Evolutionary conservation across 2,329 filamentous ascomycete species (phyloP), one percentile per base, ranked within the genome.

Genomic region (Trichoderma citrinoviride): DNA sequence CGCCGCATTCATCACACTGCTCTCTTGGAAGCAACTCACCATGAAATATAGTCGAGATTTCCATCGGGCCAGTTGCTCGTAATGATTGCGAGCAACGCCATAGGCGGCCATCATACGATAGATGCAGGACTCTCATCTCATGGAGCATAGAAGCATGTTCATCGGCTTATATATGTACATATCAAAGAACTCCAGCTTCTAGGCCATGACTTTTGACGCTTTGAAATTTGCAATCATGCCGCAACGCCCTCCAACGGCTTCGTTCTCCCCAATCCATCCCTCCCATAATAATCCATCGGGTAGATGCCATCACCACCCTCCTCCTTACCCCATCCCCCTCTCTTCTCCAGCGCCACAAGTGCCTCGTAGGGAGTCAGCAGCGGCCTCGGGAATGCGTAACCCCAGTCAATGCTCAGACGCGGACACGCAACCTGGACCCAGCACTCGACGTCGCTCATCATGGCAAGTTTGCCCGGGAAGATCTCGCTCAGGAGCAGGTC

Each of bases 361-460:
- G 95, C 95, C 79, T 99, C 95, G 71, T 99, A 97, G 2, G 95
- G 94, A 60, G 94, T 98, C 73, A 99, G 77, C 65, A 99, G 76
- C 54, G 95, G 95, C 53, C 91, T 81, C 1, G 92, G 86, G 74
- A 99, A 99, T 0, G 95, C 95, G 79, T 98, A 98, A 0, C 95
- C 95, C 95, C 95, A 99, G 78, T 99, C 95, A 70, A 99, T 99
- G 76, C 94, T 98, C 75, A 99, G 75, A 56, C 95, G 82, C n/a
- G 95, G 95, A 78, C 95, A 99, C 5, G 95, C 95, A 57, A 99
- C 93, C 78, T 99, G 95, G 44, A 99, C 94, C 95, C 95, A 99
- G 71, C 93, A 96, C 74, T 97, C 94, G 2, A 99, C 91, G 73
- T 98, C 94, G 33, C 80, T 79, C 92, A 99, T 97, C 82, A 95